These are phyloP conservation scores for Plectosphaerella plurivora DNA, from an alignment of 2,329 filamentous ascomycete species.

Conservation along the genomic window DNA sequence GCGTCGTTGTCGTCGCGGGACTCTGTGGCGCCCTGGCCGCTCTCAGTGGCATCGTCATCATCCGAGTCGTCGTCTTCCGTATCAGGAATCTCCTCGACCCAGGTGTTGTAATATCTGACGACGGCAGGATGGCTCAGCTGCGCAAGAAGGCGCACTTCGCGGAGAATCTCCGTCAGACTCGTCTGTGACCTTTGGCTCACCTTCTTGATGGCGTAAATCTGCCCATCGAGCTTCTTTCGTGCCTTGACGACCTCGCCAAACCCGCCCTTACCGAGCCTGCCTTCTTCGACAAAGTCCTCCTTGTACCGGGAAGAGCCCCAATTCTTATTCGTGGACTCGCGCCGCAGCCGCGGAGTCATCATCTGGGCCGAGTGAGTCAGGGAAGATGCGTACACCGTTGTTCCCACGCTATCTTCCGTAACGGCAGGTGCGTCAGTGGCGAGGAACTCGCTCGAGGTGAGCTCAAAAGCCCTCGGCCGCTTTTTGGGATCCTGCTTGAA, in stretches of 20 bases:
- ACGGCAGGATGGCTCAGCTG: conserved; percentile 82
- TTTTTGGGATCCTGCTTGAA: conserved; percentile 84
- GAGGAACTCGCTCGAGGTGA: conserved; percentile 61
- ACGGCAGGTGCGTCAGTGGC: conserved; percentile 60
- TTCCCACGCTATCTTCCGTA: conserved; percentile 15
- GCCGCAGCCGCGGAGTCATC: conserved; percentile 46
- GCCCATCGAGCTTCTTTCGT: conserved; percentile 82
- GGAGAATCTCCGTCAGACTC: conserved; percentile 76
- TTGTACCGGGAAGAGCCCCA: conserved; percentile 65
- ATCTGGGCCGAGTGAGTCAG: conserved; percentile 25
- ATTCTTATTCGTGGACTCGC: conserved; percentile 56
- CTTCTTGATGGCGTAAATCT: conserved; percentile 95
- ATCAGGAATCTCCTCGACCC: conserved; percentile 72
- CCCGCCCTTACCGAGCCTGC: conserved; percentile 83
- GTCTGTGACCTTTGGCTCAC: conserved; percentile 78
- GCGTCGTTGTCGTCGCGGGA: conserved; percentile 21
- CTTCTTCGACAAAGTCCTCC: conserved; percentile 87
- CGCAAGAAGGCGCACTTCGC: conserved; percentile 85
- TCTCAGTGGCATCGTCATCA: conserved; percentile 17
- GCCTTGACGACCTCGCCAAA: conserved; percentile 97
- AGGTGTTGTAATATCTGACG: conserved; percentile 91
- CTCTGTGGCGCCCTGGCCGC: conserved; percentile 47
- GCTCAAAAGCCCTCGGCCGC: conserved; percentile 74
- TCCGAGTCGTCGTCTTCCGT: conserved; percentile 33
- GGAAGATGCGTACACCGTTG: conserved; percentile 29